These are phyloP conservation scores for Aspergillus eucalypticola DNA, from an alignment of 2,329 filamentous ascomycete species.

Conservation along the genomic window DNA sequence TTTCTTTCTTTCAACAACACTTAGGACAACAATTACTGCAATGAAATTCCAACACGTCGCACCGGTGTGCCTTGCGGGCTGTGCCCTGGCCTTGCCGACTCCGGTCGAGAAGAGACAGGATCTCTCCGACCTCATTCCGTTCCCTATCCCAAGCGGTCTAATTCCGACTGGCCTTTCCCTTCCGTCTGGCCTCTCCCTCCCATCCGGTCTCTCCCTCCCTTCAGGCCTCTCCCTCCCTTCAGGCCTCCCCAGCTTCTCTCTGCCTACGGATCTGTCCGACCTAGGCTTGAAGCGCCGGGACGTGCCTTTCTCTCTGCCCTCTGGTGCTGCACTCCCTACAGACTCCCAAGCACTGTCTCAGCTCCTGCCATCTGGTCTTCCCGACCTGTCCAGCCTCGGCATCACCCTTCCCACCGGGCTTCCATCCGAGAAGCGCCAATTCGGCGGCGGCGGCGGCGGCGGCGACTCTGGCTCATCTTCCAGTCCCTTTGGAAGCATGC, in stretches of 20 bases:
- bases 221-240: neutral
- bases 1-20: neutral
- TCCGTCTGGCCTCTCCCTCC: conserved; percentile 25
- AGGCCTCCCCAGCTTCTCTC: neutral
- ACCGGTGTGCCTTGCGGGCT: conserved; percentile 13
- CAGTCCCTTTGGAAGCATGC: neutral
- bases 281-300: neutral
- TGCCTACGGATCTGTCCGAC: neutral
- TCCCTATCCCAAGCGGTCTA: neutral
- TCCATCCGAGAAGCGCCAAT: neutral
- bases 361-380: neutral
- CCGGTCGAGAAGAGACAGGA: conserved; percentile 6
- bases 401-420: neutral
- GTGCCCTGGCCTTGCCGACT: conserved; percentile 15
- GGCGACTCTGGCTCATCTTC: neutral
- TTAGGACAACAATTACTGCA: conserved; percentile 2
- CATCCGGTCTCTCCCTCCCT: neutral
- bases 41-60: conserved; percentile 16
- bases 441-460: neutral
- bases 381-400: neutral
- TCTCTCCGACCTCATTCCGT: neutral
- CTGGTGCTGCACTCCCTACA: neutral
- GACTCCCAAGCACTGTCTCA: neutral
- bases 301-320: neutral
- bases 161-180: neutral